These are phyloP conservation scores for Annulohypoxylon maeteangense DNA, from an alignment of 495 filamentous ascomycete genomes.

Conservation along the genomic window DNA sequence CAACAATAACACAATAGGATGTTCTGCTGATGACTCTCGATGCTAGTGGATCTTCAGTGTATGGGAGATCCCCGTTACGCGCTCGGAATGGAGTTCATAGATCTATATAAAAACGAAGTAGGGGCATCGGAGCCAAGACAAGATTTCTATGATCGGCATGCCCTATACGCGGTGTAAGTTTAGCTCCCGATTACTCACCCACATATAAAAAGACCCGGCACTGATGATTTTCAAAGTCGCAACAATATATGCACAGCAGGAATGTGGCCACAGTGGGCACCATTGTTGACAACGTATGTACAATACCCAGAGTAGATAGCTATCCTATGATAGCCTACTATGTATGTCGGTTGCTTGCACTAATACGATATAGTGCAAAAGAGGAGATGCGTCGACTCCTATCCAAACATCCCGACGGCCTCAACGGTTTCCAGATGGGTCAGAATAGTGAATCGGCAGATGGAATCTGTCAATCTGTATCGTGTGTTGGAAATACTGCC, in stretches of 20 bases:
- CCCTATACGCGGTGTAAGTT: slow-evolving; percentile 33
- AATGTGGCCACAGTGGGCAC: slow-evolving; percentile 20
- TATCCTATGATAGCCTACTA: neutral
- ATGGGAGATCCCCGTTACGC: slow-evolving; percentile 26
- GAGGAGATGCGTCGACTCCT: slow-evolving; percentile 16
- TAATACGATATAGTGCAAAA: slow-evolving; percentile 4
- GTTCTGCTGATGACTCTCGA: neutral
- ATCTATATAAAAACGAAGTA: slow-evolving; percentile 25
- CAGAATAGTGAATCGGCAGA: neutral
- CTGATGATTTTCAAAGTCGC: slow-evolving; percentile 1
- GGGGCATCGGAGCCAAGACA: slow-evolving; percentile 27
- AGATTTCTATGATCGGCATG: slow-evolving; percentile 41
- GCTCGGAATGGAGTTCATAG: slow-evolving; percentile 23
- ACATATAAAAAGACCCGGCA: neutral
- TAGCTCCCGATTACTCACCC: neutral
- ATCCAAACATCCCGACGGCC: neutral
- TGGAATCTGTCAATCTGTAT: neutral
- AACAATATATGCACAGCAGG: slow-evolving; percentile 26
- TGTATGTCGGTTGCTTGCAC: neutral
- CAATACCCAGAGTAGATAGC: neutral
- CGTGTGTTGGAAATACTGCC: neutral
- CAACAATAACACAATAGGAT: neutral
- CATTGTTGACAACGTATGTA: slow-evolving; percentile 9
- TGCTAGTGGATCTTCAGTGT: slow-evolving; percentile 24
- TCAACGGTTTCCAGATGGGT: neutral